Base-by-base conservation (phyloP, 441 rosid genomes). In the Pelargonium citronellum region DNA sequence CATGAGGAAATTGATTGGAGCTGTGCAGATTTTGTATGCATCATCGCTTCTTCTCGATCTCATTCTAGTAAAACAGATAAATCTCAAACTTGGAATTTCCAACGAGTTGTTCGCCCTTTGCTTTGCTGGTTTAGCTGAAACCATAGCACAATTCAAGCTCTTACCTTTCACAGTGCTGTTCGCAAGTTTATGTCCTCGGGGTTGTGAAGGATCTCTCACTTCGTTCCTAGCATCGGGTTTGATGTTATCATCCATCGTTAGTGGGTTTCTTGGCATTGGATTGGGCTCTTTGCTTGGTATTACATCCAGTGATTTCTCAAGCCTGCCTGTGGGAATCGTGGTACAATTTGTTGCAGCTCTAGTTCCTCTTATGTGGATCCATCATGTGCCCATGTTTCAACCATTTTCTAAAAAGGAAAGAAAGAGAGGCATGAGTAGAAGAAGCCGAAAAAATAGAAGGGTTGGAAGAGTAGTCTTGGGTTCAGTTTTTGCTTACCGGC, bases 131-230 rank as follows among this genome's bases (percentile, higher is more conserved):
- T 75, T 91, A 66, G 91, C 96, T 0, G 97, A 91, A 77, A 74
- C 79, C 10, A 69, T 87, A 0, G 89, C 92, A 5, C 97, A 91
- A 71, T 91, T 91, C 41, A 89, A 88, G 85, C 79, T 88, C 70
- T 89, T 91, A 46, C 96, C 97, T 0, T 91, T 88, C 60, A 79
- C 84, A 5, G 85, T 88, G 41, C 72, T 84, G 27, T 71, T 89
- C 61, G 92, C 82, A 1, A 85, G 79, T 71, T 76, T 87, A 74
- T 91, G 97, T 71, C 97, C 95, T 0, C 79, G 64, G 73, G 95
- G 97, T 2, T 91, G 87, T 67, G 95, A 87, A 84, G 97, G 95
- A 74, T 87, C 97, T 12, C 80, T 91, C 34, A 86, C 85, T 34
- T 89, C 97, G 30, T 91, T 91, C 77, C 67, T 88, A 61, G 93